Base-by-base conservation (phyloP, 2,329 filamentous ascomycete genomes). In the Fusarium pseudonygamai region DNA sequence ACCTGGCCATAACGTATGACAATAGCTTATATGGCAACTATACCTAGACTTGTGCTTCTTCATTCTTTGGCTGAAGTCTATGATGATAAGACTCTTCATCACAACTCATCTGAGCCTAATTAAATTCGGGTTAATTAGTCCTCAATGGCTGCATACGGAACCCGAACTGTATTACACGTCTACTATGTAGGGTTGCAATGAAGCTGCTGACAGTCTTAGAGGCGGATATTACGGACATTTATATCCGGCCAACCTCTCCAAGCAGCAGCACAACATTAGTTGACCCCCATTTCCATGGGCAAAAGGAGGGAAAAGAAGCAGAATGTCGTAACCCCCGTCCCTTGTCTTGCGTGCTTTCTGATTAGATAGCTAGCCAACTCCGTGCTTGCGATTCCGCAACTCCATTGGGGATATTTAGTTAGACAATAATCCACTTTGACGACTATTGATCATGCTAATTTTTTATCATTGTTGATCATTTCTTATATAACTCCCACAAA, bases 271-370 rank as follows among this genome's bases (percentile, higher is more conserved):
- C 37, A 69, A 42, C 58, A 64, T 58, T 56, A 69, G 47, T 58
- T n/a, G 32, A 37, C 55, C 64, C 64, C 64, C 39, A 56, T 63
- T 55, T 28, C 49, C 49, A 63, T 55, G 37, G 47, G 56, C 46
- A 47, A 65, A 43, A 47, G 30, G 43, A 47, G 37, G 26, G 13
- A 53, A 39, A 39, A 62, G 36, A 52, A 56, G 26, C 55, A 47
- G 39, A 46, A 61, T 63, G 43, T 42, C 43, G 43, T 52, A 49
- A 24, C 43, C 26, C 42, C 34, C 52, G 37, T 26, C 30, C 18
- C 6, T 50, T 45, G 30, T 36, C 40, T 71, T 70, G 60, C 42
- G n/a, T 66, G 72, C 69, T 75, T 71, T 49, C 52, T 67, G 63
- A 67, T 72, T 64, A 50, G 32, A 58, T 50, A 50, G 32, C 56